Conservation (phyloP, 129 eudicot genomes). For the Arctium minus region DNA sequence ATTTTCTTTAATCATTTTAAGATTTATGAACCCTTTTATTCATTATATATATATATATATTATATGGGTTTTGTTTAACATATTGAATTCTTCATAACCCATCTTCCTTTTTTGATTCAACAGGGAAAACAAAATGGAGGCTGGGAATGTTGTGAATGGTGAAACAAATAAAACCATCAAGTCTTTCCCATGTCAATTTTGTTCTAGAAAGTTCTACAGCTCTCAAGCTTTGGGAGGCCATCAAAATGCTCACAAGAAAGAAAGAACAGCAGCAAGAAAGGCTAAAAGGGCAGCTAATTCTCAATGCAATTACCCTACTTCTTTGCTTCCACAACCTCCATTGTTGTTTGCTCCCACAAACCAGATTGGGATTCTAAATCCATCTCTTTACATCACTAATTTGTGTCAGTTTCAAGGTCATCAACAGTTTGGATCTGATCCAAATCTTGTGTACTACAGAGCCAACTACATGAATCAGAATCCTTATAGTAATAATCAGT, state of each 20-base stretch:
- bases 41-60: background rate
- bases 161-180: constrained; percentile 30
- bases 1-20: background rate
- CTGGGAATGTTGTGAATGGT: constrained; percentile 33
- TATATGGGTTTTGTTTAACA: constrained; percentile 15
- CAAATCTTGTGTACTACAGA: constrained; percentile 42
- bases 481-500: constrained; percentile 19
- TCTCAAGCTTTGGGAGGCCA: constrained; percentile 92
- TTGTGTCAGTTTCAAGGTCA: constrained; percentile 44
- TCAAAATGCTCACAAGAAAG: constrained; percentile 93
- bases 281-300: constrained; percentile 44
- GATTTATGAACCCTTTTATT: background rate
- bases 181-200: constrained; percentile 69
- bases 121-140: constrained; percentile 48
- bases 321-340: constrained; percentile 49
- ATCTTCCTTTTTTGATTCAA: background rate
- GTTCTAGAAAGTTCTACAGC: constrained; percentile 81
- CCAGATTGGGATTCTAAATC: constrained; percentile 38
- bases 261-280: constrained; percentile 63
- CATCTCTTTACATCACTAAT: constrained; percentile 51
- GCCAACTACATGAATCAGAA: constrained; percentile 39
- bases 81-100: background rate
- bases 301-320: constrained; percentile 27
- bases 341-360: constrained; percentile 47
- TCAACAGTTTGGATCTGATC: constrained; percentile 58